Conservation (phyloP, 805 yeast species). For the Priceomyces haplophilus region DNA sequence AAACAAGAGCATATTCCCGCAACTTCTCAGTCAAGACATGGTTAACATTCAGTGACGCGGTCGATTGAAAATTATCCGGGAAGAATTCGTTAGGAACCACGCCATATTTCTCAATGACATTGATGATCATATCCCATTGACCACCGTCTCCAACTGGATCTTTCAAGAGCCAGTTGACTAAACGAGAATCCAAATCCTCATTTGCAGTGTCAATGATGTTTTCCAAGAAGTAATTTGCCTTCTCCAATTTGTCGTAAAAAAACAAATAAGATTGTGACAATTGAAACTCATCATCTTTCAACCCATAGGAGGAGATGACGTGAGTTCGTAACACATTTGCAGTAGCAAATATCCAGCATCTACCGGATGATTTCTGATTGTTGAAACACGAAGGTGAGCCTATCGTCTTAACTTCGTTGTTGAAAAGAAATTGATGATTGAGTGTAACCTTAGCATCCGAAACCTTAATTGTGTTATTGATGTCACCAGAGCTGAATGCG, state of each 20-base stretch:
- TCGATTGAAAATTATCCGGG: slow-evolving; percentile 64
- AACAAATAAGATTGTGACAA: slow-evolving; percentile 75
- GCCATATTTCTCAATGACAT: slow-evolving; percentile 77
- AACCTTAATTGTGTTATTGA: slow-evolving; percentile 41
- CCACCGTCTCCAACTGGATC: slow-evolving; percentile 84
- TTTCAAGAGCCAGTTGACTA: slow-evolving; percentile 60
- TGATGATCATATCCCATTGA: slow-evolving; percentile 80
- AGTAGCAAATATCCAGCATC: slow-evolving; percentile 90
- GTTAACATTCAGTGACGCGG: slow-evolving; percentile 56
- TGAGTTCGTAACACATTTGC: slow-evolving; percentile 67
- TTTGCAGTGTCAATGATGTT: slow-evolving; percentile 68
- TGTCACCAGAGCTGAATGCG: slow-evolving; percentile 49
- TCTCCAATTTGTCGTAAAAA: slow-evolving; percentile 84
- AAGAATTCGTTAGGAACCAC: slow-evolving; percentile 69
- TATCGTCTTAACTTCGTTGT: slow-evolving; percentile 31
- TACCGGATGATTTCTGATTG: slow-evolving; percentile 72
- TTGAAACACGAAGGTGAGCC: slow-evolving; percentile 36
- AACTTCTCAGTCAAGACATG: slow-evolving; percentile 63
- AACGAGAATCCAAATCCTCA: slow-evolving; percentile 65
- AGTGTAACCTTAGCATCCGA: slow-evolving; percentile 18
- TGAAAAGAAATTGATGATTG: slow-evolving; percentile 33
- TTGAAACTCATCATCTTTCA: slow-evolving; percentile 55
- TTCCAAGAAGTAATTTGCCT: slow-evolving; percentile 75
- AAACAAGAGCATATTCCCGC: slow-evolving; percentile 71
- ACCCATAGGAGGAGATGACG: slow-evolving; percentile 58